A percentile compares a stretch with the other conserved stretches of the same genome.
phyloP scores from a whole-genome alignment of 306 rosid genomes.

The Casuarina cunninghamiana region DNA sequence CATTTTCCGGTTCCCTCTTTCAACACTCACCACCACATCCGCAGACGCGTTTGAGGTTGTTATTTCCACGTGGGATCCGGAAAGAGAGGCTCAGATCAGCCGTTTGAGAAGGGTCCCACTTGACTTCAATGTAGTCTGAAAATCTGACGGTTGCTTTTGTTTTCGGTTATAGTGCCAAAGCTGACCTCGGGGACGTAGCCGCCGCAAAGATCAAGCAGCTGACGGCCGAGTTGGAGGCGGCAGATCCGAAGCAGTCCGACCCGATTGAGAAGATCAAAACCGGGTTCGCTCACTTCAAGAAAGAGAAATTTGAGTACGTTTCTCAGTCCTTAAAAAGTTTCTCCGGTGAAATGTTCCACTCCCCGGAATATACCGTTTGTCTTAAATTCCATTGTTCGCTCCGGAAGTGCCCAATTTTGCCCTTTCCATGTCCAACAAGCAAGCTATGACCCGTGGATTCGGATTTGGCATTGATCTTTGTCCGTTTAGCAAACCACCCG shows the following conservation, averaged over 20 bases:
- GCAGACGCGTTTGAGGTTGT: neutral
- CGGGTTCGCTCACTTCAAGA: slow-evolving; percentile 74
- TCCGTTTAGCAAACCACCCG: neutral
- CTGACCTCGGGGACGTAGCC: slow-evolving; percentile 57
- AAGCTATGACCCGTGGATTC: neutral
- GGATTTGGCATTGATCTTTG: neutral
- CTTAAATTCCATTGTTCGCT: neutral
- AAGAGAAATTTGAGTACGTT: slow-evolving; percentile 71
- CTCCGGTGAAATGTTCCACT: neutral
- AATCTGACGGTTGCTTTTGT: neutral
- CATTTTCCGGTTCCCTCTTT: neutral
- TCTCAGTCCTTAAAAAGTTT: too few relatives aligned
- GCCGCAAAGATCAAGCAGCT: slow-evolving; percentile 73
- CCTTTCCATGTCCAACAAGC: neutral
- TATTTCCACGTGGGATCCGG: slow-evolving; percentile 12
- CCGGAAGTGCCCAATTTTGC: slow-evolving; percentile 3
- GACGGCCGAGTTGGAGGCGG: slow-evolving; percentile 55
- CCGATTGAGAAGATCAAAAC: slow-evolving; percentile 68
- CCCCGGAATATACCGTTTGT: slow-evolving; percentile 35
- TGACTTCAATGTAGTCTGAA: neutral
- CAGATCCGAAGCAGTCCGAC: slow-evolving; percentile 31
- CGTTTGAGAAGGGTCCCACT: slow-evolving; percentile 17
- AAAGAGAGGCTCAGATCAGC: neutral
- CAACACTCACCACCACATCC: neutral
- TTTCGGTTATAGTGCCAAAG: slow-evolving; percentile 46